Evolutionary conservation across 768 basidiomycete species (phyloP).

Genomic region (Hortiboletus flavorubellus): DNA sequence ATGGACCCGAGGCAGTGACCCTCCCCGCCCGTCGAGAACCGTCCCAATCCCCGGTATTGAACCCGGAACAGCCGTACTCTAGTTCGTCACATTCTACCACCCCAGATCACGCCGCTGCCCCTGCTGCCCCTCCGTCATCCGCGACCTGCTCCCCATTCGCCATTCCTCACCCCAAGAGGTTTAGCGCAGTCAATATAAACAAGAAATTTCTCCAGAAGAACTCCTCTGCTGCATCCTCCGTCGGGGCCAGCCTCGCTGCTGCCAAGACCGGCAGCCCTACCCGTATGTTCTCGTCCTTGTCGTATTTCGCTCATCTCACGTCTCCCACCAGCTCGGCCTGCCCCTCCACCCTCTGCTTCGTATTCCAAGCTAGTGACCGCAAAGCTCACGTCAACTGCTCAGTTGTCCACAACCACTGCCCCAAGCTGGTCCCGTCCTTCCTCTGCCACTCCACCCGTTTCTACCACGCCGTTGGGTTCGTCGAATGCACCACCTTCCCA

Average conservation of each 20-base stretch:
- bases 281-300: conserved; percentile 41
- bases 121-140: conserved; percentile 5
- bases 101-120: conserved; percentile 17
- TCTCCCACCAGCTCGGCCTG: conserved; percentile 50
- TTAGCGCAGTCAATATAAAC: conserved; percentile 88
- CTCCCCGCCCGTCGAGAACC: background rate
- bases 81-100: conserved; percentile 9
- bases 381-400: conserved; percentile 71
- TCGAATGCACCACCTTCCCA: conserved; percentile 46
- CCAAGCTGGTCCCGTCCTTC: conserved; percentile 80
- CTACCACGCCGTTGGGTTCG: conserved; percentile 46
- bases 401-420: conserved; percentile 53
- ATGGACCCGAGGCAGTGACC: conserved; percentile 15
- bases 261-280: conserved; percentile 50
- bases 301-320: conserved; percentile 3
- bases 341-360: conserved; percentile 48
- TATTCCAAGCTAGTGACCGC: conserved; percentile 85
- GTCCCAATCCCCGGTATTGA: conserved; percentile 15
- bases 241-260: conserved; percentile 40
- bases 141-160: conserved; percentile 16
- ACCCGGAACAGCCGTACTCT: conserved; percentile 9
- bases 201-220: conserved; percentile 96
- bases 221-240: conserved; percentile 48
- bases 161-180: conserved; percentile 71
- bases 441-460: conserved; percentile 61